Conservation (phyloP, 441 rosid genomes). For the Erodium trifolium region DNA sequence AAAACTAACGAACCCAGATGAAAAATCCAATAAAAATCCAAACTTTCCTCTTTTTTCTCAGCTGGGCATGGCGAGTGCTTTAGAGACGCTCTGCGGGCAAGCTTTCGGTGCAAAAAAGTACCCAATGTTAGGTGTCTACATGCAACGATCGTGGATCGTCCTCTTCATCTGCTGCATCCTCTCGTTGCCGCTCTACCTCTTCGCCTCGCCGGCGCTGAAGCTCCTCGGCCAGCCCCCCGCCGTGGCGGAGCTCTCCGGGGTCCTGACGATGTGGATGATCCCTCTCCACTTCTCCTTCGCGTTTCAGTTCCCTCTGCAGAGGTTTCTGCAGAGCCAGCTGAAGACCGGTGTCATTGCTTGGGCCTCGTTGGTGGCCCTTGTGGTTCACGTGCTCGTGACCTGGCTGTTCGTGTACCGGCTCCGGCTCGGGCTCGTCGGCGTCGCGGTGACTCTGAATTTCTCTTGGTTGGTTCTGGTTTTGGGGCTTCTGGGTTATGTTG, state of each 20-base stretch:
- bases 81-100: conserved; percentile 83
- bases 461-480: conserved; percentile 69
- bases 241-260: conserved; percentile 54
- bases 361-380: conserved; percentile 35
- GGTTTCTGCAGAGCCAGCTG: conserved; percentile 70
- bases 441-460: conserved; percentile 38
- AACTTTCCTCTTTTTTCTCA: conserved; percentile 12
- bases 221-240: conserved; percentile 61
- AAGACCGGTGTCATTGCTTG: conserved; percentile 48
- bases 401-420: conserved; percentile 47
- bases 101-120: conserved; percentile 78
- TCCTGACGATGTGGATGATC: conserved; percentile 36
- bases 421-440: conserved; percentile 50
- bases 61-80: conserved; percentile 88
- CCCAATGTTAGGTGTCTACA: conserved; percentile 66
- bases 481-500: conserved; percentile 36
- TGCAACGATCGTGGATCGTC: conserved; percentile 84
- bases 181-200: conserved; percentile 58
- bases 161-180: conserved; percentile 50
- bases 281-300: conserved; percentile 77
- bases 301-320: conserved; percentile 53
- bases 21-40: not conserved
- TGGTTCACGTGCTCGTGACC: conserved; percentile 47
- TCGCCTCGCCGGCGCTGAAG: conserved; percentile 48
- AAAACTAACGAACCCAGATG: too few relatives aligned